Evolutionary conservation across 1,139 yeast genomes (phyloP).

Genomic region (Hemisphaericaspora lyxosophila): DNA sequence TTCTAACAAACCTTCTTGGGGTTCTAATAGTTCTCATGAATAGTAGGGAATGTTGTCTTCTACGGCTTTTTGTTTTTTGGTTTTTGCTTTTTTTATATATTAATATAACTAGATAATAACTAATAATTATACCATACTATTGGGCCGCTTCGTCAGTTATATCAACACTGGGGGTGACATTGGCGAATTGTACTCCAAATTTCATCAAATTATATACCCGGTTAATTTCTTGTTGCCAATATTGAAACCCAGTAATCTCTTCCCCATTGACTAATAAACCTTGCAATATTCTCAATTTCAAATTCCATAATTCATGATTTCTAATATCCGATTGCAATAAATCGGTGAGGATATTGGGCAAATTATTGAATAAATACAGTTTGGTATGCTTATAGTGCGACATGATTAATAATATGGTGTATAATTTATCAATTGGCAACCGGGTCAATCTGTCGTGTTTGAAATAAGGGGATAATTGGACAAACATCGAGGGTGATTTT

Average conservation of each 20-base stretch:
- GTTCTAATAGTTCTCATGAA: not conserved
- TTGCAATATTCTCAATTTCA: constrained; percentile 26
- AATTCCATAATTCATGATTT: constrained; percentile 28
- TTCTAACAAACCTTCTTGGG: not conserved
- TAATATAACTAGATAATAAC: not conserved
- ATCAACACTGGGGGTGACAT: constrained; percentile 29
- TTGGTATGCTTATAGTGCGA: constrained; percentile 26
- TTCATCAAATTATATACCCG: constrained; percentile 27
- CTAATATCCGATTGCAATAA: constrained; percentile 18
- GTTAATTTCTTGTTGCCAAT: constrained; percentile 29
- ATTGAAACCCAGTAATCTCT: constrained; percentile 16
- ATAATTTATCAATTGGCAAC: constrained; percentile 29
- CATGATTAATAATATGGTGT: constrained; percentile 22
- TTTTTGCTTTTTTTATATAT: too few species aligned
- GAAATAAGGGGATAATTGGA: constrained; percentile 18
- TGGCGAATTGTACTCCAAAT: constrained; percentile 28
- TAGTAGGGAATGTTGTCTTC: too few species aligned
- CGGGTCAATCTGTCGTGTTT: constrained; percentile 18
- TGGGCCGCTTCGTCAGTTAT: constrained; percentile 26
- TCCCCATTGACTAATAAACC: constrained; percentile 21
- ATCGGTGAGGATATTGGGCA: constrained; percentile 28
- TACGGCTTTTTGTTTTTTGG: too few species aligned
- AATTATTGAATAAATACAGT: constrained; percentile 23
- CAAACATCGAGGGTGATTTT: constrained; percentile 20
- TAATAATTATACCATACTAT: too few species aligned